Conservation (phyloP, 2,329 filamentous ascomycete species). For the Monilinia aucupariae region DNA sequence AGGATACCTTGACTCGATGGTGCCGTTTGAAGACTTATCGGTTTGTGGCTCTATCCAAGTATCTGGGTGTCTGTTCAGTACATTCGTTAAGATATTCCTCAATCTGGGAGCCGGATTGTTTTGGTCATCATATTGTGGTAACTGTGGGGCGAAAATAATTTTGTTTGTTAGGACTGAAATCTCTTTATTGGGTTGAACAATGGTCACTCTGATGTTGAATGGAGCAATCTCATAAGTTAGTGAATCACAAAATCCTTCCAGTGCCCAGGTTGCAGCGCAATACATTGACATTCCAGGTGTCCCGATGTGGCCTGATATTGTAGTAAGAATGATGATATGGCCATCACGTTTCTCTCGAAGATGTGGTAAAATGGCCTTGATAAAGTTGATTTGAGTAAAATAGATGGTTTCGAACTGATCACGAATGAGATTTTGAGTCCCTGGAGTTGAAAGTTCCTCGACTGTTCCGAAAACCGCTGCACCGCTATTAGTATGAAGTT, state of each 20-base stretch:
- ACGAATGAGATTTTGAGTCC: conserved; percentile 71
- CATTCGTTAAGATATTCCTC: conserved; percentile 73
- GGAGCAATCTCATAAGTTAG: conserved; percentile 94
- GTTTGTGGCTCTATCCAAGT: conserved; percentile 41
- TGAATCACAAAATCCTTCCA: conserved; percentile 93
- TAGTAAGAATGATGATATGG: conserved; percentile 84
- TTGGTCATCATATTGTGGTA: conserved; percentile 63
- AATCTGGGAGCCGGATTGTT: conserved; percentile 73
- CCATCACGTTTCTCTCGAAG: conserved; percentile 77
- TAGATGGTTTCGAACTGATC: conserved; percentile 94
- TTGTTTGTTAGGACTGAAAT: conserved; percentile 82
- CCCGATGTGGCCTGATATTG: conserved; percentile 85
- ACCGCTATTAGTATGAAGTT: neutral
- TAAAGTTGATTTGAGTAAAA: conserved; percentile 93
- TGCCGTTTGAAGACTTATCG: conserved; percentile 23
- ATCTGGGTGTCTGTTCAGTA: conserved; percentile 71
- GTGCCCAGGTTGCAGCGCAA: conserved; percentile 86
- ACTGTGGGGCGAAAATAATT: conserved; percentile 74
- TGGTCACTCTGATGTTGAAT: conserved; percentile 94
- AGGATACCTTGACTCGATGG: conserved; percentile 64
- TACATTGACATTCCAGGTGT: conserved; percentile 89
- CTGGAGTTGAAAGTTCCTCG: conserved; percentile 74
- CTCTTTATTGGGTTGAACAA: conserved; percentile 93
- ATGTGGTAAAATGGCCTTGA: conserved; percentile 77
- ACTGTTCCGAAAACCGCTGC: conserved; percentile 81